Base-by-base conservation (phyloP, 768 basidiomycete genomes). In the Mycena metata region DNA sequence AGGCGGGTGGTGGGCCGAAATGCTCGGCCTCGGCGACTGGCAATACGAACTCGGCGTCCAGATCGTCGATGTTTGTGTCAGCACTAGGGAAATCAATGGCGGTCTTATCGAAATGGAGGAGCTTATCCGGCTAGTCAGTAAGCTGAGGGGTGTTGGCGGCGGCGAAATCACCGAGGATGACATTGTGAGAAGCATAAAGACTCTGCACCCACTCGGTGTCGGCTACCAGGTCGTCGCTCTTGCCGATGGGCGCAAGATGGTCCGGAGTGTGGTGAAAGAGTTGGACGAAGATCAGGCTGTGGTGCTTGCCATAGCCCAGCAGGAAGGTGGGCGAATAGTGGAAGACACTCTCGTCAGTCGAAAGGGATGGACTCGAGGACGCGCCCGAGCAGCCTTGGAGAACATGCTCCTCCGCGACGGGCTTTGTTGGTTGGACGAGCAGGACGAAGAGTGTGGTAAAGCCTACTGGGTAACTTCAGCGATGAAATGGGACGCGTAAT, bases 31-130 rank as follows among this genome's bases (percentile, higher is more conserved):
- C 60, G 91, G 95, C 17, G 98, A 99, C 77, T 99, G 96, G 95
- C 93, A 96, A 74, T 93, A 95, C 76, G 96, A 98, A 75, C 88
- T 99, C 8, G 95, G 96, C 12, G 95, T 98, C 43, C 97, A 97
- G 82, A 93, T 97, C 68, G 95, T 98, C 57, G 95, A 96, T 76
- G 87, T 96, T 47, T 96, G 95, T 73, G 91, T 96, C 50, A 92
- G 88, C 81, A 96, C 94, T 17, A 84, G 95, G 64, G 93, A 94
- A 72, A 83, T 91, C 50, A 98, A 98, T 74, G 98, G 98, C 0
- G 98, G 98, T 0, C 80, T 99, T 59, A 95, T 99, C 54, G 92
- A 94, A 74, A 88, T 99, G 84, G 84, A 85, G 8, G 96, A 99
- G 78, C 84, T 99, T 49, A 82, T 98, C 26, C 81, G 92, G 60